Base-by-base conservation (phyloP, 257 asterid species). In the Ballota nigra region DNA sequence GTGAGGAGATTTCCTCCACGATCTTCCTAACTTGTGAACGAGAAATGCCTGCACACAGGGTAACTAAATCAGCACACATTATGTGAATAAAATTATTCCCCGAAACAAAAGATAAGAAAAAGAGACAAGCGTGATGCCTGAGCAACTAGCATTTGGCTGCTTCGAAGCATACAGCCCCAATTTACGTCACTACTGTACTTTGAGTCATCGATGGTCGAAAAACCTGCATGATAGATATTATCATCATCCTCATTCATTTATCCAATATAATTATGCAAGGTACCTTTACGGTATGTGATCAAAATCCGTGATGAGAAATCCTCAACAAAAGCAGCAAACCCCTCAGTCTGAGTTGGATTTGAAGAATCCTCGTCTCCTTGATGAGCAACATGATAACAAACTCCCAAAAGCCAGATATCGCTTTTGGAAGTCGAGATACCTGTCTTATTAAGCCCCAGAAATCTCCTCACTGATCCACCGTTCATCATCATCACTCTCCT, bases 81-180 rank as follows among this genome's bases (percentile, higher is more conserved):
- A 53, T 24, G 15, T 13, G 23, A 69, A 40, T 6, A 9, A 6
- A 22, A 62, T n/a, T 68, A 59, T 56, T 38, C 61, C 19, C 47
- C 49, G 53, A 66, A 71, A 58, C 55, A 60, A n/a, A n/a, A n/a
- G n/a, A n/a, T n/a, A 72, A 69, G 20, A 62, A 68, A 70, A 22
- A 31, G 70, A 51, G 49, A 47, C 75, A 51, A 53, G 69, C 65
- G 63, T 75, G 61, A 75, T 83, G 74, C 99, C 95, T 94, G 98
- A 57, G 98, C 97, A 76, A 95, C 92, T 82, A 95, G 99, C 99
- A 95, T 95, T 86, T 95, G 99, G 84, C 99, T 88, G 87, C 99
- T 92, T 70, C 99, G 89, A 63, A 92, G 86, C 99, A 95, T 95
- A 79, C 99, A 95, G 23, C 99, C 99, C 99, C 99, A 95, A 76